Percentiles rank a stretch among this genome's conserved stretches.
Conservation (phyloP, 2,329 filamentous ascomycete genomes). For the Tympanopsis confertula region DNA sequence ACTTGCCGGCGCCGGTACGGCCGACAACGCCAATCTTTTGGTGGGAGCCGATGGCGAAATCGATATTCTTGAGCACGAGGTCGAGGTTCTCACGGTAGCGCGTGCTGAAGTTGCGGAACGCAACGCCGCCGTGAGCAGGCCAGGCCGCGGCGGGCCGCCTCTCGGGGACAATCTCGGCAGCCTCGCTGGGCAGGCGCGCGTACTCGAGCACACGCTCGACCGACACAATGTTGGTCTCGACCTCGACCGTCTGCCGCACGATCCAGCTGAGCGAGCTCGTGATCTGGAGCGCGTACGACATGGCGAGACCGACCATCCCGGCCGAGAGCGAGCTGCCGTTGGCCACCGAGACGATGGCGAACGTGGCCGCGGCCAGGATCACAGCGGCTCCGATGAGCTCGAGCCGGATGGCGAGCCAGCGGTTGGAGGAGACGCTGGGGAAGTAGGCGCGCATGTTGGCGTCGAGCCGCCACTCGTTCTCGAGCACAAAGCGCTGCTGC, state of each 20-base stretch:
- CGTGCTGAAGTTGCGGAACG: conserved; percentile 89
- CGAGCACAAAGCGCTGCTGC: conserved; percentile 72
- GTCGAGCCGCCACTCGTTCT: conserved; percentile 97
- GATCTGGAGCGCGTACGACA: conserved; percentile 96
- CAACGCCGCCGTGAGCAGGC: conserved; percentile 78
- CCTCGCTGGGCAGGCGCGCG: conserved; percentile 79
- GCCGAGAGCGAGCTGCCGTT: conserved; percentile 50
- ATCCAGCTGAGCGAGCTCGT: conserved; percentile 98
- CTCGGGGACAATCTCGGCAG: conserved; percentile 83
- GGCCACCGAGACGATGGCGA: conserved; percentile 71
- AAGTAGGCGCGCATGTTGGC: conserved; percentile 89
- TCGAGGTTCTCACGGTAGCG: conserved; percentile 84
- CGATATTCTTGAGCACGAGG: conserved; percentile 85
- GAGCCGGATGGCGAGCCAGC: conserved; percentile 88
- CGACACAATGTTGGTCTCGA: conserved; percentile 99
- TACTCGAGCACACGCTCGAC: conserved; percentile 97
- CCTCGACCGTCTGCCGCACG: conserved; percentile 92
- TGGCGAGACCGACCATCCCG: conserved; percentile 79
- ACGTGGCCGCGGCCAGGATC: conserved; percentile 74
- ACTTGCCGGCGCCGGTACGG: conserved; percentile 91
- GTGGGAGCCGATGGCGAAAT: conserved; percentile 80
- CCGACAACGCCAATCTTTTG: conserved; percentile 98
- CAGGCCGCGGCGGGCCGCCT: conserved; percentile 79
- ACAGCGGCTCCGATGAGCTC: conserved; percentile 93
- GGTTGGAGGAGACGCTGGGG: conserved; percentile 83